Evolutionary conservation across 768 basidiomycete genomes (phyloP).

Genomic region (Pulveroboletus sp.): DNA sequence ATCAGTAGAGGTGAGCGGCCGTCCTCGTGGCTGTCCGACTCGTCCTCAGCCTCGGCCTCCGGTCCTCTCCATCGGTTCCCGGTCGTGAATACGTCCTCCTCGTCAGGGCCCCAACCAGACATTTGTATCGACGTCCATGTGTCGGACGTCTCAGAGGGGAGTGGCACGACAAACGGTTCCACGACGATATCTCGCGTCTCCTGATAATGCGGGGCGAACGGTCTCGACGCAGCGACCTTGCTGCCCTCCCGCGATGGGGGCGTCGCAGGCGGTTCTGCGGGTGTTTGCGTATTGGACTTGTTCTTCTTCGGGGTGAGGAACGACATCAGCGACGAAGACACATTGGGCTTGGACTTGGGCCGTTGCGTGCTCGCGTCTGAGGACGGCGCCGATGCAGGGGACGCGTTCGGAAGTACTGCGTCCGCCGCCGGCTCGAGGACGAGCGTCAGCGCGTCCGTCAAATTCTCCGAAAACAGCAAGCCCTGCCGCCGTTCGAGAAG

Average conservation of each 20-base stretch:
- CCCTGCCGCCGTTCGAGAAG: conserved; percentile 85
- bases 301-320: conserved; percentile 77
- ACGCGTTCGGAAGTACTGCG: conserved; percentile 21
- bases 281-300: conserved; percentile 35
- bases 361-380: conserved; percentile 34
- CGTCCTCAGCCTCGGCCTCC: conserved; percentile 18
- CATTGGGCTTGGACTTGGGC: conserved; percentile 49
- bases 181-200: conserved; percentile 68
- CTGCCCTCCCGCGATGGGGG: conserved; percentile 39
- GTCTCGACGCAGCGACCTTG: conserved; percentile 57
- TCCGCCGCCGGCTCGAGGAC: conserved; percentile 61
- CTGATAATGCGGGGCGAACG: conserved; percentile 83
- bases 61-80: conserved; percentile 42
- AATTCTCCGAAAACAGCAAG: conserved; percentile 85
- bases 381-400: conserved; percentile 24
- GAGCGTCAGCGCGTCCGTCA: conserved; percentile 82
- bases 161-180: conserved; percentile 62
- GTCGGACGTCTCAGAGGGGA: conserved; percentile 45
- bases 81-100: conserved; percentile 68
- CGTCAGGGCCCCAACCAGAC: conserved; percentile 51
- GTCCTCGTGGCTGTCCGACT: conserved; percentile 18
- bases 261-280: conserved; percentile 44
- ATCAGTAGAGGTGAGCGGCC: conserved; percentile 41
- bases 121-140: conserved; percentile 61
- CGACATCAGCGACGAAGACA: conserved; percentile 66